phyloP scores from a whole-genome alignment of 1,139 yeast species.

The Lipomyces yarrowii region DNA sequence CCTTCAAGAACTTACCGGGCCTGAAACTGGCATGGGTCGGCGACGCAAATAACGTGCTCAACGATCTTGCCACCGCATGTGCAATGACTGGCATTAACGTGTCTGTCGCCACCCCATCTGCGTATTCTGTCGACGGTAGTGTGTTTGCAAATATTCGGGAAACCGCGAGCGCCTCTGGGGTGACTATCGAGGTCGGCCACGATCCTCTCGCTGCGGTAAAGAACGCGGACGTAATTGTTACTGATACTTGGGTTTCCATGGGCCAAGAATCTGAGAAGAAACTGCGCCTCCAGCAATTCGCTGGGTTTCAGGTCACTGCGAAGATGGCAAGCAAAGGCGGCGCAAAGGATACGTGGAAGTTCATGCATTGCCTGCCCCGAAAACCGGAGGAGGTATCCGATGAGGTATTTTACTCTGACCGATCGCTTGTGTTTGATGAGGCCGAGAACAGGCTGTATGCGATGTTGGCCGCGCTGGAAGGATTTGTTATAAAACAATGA shows the following conservation, averaged over 20 bases:
- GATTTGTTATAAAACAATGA: constrained; percentile 65
- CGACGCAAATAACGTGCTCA: constrained; percentile 92
- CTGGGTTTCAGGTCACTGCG: constrained; percentile 79
- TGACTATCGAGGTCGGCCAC: constrained; percentile 57
- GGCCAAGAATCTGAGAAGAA: constrained; percentile 86
- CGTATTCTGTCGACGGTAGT: constrained; percentile 63
- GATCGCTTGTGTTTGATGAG: constrained; percentile 87
- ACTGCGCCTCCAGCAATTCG: constrained; percentile 74
- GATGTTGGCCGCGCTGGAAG: constrained; percentile 91
- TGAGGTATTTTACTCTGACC: constrained; percentile 82
- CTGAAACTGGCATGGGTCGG: constrained; percentile 94
- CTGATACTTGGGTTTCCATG: constrained; percentile 99
- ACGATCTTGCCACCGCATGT: constrained; percentile 90
- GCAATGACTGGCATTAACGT: constrained; percentile 84
- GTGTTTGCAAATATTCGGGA: constrained; percentile 59
- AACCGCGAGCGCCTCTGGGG: constrained; percentile 55
- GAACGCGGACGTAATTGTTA: constrained; percentile 79
- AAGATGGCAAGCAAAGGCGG: constrained; percentile 59
- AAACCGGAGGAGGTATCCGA: constrained; percentile 92
- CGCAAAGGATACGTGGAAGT: constrained; percentile 73
- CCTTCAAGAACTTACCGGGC: constrained; percentile 50
- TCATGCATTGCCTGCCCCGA: constrained; percentile 97
- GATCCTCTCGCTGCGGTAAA: constrained; percentile 74
- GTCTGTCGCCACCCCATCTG: constrained; percentile 77
- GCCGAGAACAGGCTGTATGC: constrained; percentile 96